Base-by-base conservation (phyloP, 192 early-diverging fungal genomes). In the Rhizophagus sp. region DNA sequence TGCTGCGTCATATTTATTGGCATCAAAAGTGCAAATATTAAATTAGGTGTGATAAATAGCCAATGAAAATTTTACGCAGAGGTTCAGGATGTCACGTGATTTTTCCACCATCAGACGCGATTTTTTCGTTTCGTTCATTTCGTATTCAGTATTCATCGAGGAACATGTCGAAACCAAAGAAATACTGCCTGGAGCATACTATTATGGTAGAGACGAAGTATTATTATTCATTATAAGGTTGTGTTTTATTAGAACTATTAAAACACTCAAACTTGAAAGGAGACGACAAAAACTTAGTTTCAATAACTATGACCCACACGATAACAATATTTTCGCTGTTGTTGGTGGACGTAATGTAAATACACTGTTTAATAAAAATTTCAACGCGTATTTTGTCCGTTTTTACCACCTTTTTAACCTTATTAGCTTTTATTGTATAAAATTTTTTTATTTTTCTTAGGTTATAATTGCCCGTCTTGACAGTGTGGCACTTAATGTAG, bases 271-370 rank as follows among this genome's bases (percentile, higher is more conserved):
- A n/a, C 22, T 30, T 66, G 33, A 75, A 75, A 75, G 73, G 73
- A 75, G 62, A 11, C 73, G 49, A 62, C 77, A 33, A 79, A 79
- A 79, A 44, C 49, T 15, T 34, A 66, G 39, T 33, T 79, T 79
- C 25, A 79, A 79, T 17, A 27, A 4, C 7, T 34, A 69, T 39
- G 50, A 67, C 17, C 17, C 24, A n/a, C 22, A 49, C 1, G 77
- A n/a, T 15, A 50, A 69, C 13, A 15, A 47, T 52, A 24, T 79
- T 4, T 79, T 79, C 61, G 77, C 77, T 2, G 44, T 49, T 2
- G 77, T 39, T 25, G 77, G 77, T 30, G 77, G 77, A 19, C 44
- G 41, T 25, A 79, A 33, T 30, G 77, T 79, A 49, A 41, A 65
- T 41, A 57, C 9, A 34, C 12, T 24, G 24, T 9, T 17, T 15